Base-by-base conservation (phyloP, 345 rosid species). In the Ceriops tagal region DNA sequence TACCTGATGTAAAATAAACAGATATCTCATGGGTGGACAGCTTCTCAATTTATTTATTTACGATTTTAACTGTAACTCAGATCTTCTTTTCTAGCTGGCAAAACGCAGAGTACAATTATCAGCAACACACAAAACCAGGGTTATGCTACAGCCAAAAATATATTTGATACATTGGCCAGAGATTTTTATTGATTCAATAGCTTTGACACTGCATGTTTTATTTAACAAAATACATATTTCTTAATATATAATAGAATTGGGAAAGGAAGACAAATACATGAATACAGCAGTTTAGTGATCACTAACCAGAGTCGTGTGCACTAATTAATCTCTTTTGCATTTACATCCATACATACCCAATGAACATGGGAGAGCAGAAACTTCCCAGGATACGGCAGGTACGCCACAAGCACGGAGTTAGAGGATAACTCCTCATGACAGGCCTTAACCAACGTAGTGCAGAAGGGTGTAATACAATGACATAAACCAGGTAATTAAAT, bases 401-500 rank as follows among this genome's bases (percentile, higher is more conserved):
- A 65, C 61, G 58, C 70, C 71, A 24, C 24, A 58, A 64, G 32
- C 67, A 70, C 55, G 70, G 18, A 73, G 73, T 52, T 39, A 26
- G 24, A 39, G 37, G 57, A 34, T 61, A 30, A 7, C 30, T 22
- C 70, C 55, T 20, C 70, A 20, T 7, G 56, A 31, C 63, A 56
- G 52, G 56, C 74, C 65, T 61, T 59, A 62, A 71, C 61, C 75
- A 65, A 71, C 58, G 67, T 24, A 55, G 62, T 8, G 53, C 60
- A 27, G 21, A 49, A 69, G 32, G 60, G 27, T 65, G n/a, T 67
- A 66, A 31, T 1, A 49, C 9, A 51, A 59, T 66, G 57, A 51
- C 34, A 16, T 26, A 55, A 39, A 65, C 27, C 73, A 61, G 37
- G 66, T 52, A 65, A 49, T 55, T 66, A 57, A 9, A 53, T 31